Conservation (phyloP, 176 grass and related monocot species). For the Ensete ventricosum region DNA sequence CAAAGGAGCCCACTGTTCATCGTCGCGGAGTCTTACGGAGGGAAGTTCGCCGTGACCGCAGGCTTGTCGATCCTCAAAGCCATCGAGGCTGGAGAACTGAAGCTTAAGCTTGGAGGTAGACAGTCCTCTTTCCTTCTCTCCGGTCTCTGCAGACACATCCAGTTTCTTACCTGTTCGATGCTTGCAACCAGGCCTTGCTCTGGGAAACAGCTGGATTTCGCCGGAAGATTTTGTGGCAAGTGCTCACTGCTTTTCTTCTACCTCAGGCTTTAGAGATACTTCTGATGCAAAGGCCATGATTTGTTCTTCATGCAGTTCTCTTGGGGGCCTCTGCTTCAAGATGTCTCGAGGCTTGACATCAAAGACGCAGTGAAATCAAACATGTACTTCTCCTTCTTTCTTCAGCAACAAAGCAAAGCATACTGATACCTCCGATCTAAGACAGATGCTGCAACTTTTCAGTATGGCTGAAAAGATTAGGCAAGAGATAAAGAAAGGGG, state of each 20-base stretch:
- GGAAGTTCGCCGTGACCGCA: conserved; percentile 80
- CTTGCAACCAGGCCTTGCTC: conserved; percentile 38
- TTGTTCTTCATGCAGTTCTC: conserved; percentile 22
- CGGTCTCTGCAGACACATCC: no score
- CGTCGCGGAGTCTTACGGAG: conserved; percentile 89
- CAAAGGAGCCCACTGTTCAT: conserved; percentile 60
- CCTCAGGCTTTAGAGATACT: no score
- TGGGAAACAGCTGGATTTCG: conserved; percentile 91
- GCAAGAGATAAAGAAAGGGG: conserved; percentile 23
- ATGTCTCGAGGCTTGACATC: conserved; percentile 66
- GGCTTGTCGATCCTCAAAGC: conserved; percentile 49
- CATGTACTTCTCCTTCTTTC: conserved; percentile 12
- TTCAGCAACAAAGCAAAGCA: no score
- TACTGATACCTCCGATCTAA: neutral
- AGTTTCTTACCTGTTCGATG: neutral
- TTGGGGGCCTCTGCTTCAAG: conserved; percentile 66
- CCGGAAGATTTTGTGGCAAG: conserved; percentile 66
- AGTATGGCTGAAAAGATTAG: conserved; percentile 47
- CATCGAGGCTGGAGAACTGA: conserved; percentile 28
- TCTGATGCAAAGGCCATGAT: no score
- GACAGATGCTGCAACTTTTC: neutral
- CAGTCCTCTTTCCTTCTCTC: neutral
- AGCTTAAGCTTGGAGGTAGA: conserved; percentile 46
- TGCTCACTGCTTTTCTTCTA: neutral
- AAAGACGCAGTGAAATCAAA: conserved; percentile 30